Conservation (phyloP, 495 filamentous ascomycete genomes). For the Podospora tetraspora region DNA sequence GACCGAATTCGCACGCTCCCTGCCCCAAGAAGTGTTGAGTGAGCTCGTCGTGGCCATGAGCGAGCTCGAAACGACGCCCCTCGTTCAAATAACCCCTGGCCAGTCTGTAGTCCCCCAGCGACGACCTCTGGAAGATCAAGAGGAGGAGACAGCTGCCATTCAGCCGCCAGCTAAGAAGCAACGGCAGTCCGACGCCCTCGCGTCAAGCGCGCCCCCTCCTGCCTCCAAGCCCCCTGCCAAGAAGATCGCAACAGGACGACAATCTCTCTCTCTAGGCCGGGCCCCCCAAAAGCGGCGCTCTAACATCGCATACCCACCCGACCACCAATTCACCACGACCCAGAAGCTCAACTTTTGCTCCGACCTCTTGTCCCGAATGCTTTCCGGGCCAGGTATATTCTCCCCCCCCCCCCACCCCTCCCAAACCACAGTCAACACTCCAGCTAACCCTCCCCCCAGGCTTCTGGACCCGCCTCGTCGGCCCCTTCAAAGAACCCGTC, state of each 20-base stretch:
- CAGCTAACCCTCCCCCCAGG: conserved; percentile 25
- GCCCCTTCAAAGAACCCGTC: conserved; percentile 46
- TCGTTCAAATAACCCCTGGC: conserved; percentile 17
- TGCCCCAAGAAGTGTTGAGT: conserved; percentile 50
- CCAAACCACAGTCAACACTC: not conserved
- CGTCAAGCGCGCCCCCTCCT: conserved; percentile 16
- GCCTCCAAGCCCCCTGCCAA: conserved; percentile 7
- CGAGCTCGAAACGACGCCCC: conserved; percentile 34
- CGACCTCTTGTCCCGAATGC: conserved; percentile 49
- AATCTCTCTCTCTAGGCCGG: conserved; percentile 30
- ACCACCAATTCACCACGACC: conserved; percentile 32
- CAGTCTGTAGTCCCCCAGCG: conserved; percentile 10
- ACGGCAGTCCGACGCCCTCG: conserved; percentile 32
- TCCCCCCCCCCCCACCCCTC: not conserved
- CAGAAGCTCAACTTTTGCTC: conserved; percentile 49
- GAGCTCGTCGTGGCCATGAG: conserved; percentile 55
- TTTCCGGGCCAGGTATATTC: conserved; percentile 50
- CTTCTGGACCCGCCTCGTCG: conserved; percentile 55
- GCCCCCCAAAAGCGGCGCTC: conserved; percentile 28
- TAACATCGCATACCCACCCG: conserved; percentile 15
- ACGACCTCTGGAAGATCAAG: conserved; percentile 21
- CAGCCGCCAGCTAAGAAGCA: conserved; percentile 31
- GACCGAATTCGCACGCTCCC: conserved; percentile 46
- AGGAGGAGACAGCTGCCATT: conserved; percentile 21
- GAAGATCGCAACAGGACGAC: conserved; percentile 24